Evolutionary conservation across 345 rosid genomes (phyloP), one percentile per base, ranked within the genome.

Genomic region (Brassica nigra): DNA sequence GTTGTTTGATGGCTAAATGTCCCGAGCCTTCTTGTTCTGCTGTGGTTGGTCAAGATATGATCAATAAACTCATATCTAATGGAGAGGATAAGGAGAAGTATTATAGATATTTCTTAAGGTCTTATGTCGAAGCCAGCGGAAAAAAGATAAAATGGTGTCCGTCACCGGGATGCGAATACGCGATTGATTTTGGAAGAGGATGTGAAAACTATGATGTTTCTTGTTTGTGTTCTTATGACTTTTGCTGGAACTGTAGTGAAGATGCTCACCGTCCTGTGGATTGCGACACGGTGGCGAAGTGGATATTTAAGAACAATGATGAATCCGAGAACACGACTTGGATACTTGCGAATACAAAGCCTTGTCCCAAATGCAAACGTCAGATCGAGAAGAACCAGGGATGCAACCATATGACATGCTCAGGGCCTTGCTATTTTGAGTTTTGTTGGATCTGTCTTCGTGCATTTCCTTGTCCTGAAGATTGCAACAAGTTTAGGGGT

Each of bases 121-220:
- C 98, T 12, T 95, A 90, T 39, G 55, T 93, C 28, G 98, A 95
- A 83, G 91, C 87, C 70, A 89, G 86, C 74, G 84, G 83, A 70
- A 90, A 89, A 88, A 97, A 89, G 92, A 87, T 91, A 37, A 93
- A 93, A 79, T 93, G 99, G 99, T 95, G 98, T 84, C 98, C 97
- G 71, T 95, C 99, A 65, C 94, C 95, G 0, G 98, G 97, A 15
- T 95, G 99, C 8, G 97, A 91, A 27, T 76, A 84, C 77, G 98
- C 95, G 0, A 76, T 81, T 61, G 52, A 72, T 8, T 62, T 59
- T 42, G 59, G 12, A 39, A 31, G 23, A 9, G 59, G 34, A 12
- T 8, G 29, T 6, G 49, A 33, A 9, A 78, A 33, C 7, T 81
- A 44, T 8, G 84, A 76, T 62, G 81, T 77, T 37, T 11, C 75